Evolutionary conservation across 352 stramenopile genomes (phyloP), one percentile per base, ranked within the genome.

Genomic region (Globisporangium solare): DNA sequence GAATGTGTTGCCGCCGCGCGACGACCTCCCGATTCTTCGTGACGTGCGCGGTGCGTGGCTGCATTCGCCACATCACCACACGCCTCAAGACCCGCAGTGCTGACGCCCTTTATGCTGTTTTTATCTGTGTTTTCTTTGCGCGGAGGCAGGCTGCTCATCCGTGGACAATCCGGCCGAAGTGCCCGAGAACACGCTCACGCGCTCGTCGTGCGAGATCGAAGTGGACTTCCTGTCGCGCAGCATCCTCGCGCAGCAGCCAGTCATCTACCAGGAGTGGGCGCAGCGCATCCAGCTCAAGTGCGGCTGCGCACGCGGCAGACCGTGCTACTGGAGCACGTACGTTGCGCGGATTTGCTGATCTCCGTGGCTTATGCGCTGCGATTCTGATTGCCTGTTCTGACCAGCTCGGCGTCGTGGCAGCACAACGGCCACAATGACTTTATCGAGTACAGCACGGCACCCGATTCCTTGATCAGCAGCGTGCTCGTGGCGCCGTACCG

Each of bases 241-340:
- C 11, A 48, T 55, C 13, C 24, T 54, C 13, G 65, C 50, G 13
- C 42, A 63, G 12, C 10, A 83, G 37, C 61, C 71, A 1, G 31
- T 65, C 13, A 63, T 71, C 13, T 74, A 77, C 47, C 51, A 76
- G 13, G 59, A 67, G 18, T 71, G 76, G 24, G 66, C 67, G 22
- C 69, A 73, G 47, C 64, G 73, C 17, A 57, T 77, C 10, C 81
- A 89, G 54, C 56, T 76, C 13, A 59, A 85, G n/a, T 92, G 83
- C 45, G 83, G 83, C 40, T 93, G 83, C 54, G 79, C 58, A 3
- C 35, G 46, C 24, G 83, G 83, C 14, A 59, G 61, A 1, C 74
- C 80, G 17, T 93, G 82, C 67, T 92, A 92, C 62, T 92, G 79
- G 79, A 92, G 82, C 82, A 88, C 65, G 82, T 92, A 69, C 42